phyloP scores from a whole-genome alignment of 441 rosid species.

The Euphorbia schlechtendalii region DNA sequence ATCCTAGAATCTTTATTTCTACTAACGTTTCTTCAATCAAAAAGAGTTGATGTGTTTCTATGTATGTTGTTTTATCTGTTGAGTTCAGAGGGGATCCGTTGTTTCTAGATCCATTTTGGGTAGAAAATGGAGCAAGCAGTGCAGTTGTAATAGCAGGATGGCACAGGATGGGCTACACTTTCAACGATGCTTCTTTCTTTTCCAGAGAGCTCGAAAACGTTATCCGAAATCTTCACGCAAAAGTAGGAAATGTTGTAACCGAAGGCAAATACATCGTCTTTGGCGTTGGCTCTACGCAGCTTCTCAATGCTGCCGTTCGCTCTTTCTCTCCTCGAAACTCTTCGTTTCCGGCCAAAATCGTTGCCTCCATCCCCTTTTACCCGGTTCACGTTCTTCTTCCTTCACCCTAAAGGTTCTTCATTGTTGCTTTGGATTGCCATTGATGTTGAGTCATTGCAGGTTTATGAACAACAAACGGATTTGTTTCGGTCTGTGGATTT shows the following conservation, averaged over 20 bases:
- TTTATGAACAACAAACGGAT: slow-evolving; percentile 27
- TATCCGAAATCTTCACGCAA: slow-evolving; percentile 44
- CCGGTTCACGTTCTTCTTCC: slow-evolving; percentile 18
- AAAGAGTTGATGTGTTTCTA: no score
- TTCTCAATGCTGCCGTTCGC: slow-evolving; percentile 52
- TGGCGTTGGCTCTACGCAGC: slow-evolving; percentile 60
- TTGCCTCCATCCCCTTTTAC: slow-evolving; percentile 41
- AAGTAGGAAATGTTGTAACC: slow-evolving; percentile 38
- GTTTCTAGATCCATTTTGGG: slow-evolving; percentile 73
- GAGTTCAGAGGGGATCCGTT: slow-evolving; percentile 55
- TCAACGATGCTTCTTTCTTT: slow-evolving; percentile 17
- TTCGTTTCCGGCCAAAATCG: slow-evolving; percentile 33
- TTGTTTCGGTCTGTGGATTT: slow-evolving; percentile 24
- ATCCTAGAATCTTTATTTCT: no score
- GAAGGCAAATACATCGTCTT: slow-evolving; percentile 52
- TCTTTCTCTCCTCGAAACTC: slow-evolving; percentile 37
- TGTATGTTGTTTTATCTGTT: no score
- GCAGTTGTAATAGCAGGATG: slow-evolving; percentile 53
- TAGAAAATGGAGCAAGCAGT: slow-evolving; percentile 41
- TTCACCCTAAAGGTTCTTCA: background rate
- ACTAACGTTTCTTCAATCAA: no score
- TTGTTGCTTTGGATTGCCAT: background rate
- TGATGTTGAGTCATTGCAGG: slow-evolving; percentile 12
- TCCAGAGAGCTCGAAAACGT: slow-evolving; percentile 36
- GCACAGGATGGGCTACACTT: slow-evolving; percentile 63